These are phyloP conservation scores for Pichia membranifaciens DNA, from an alignment of 805 yeast genomes.

Conservation along the genomic window DNA sequence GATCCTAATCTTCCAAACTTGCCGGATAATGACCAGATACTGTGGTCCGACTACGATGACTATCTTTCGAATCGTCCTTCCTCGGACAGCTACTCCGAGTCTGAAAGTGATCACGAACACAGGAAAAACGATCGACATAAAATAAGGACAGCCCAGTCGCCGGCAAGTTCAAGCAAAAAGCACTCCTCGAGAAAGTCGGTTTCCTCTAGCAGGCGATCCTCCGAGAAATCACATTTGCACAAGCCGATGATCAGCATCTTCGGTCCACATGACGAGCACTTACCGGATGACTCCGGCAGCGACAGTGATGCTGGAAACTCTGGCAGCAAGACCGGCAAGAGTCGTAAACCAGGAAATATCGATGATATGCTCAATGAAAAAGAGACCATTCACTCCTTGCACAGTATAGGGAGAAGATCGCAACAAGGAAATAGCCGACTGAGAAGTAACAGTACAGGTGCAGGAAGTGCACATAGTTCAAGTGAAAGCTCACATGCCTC, in stretches of 20 bases:
- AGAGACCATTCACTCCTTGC: too few relatives aligned
- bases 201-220: not conserved
- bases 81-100: not conserved
- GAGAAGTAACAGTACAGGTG: too few relatives aligned
- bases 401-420: too few relatives aligned
- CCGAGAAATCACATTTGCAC: not conserved
- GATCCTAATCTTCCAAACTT: conserved; percentile 38
- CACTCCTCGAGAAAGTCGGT: not conserved
- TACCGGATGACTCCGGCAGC: not conserved
- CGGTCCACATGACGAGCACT: not conserved
- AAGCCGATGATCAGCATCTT: not conserved
- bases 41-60: conserved; percentile 31
- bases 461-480: too few relatives aligned
- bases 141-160: not conserved
- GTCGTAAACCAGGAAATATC: too few relatives aligned
- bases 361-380: too few relatives aligned
- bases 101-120: conserved; percentile 4
- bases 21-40: conserved; percentile 29
- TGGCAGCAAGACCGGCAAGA: too few relatives aligned
- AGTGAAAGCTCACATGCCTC: too few relatives aligned
- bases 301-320: not conserved
- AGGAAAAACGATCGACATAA: not conserved
- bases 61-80: conserved; percentile 19
- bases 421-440: too few relatives aligned
- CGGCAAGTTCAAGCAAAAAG: not conserved